These are phyloP conservation scores for Erodium chrysanthum DNA, from an alignment of 441 rosid genomes.

Conservation along the genomic window DNA sequence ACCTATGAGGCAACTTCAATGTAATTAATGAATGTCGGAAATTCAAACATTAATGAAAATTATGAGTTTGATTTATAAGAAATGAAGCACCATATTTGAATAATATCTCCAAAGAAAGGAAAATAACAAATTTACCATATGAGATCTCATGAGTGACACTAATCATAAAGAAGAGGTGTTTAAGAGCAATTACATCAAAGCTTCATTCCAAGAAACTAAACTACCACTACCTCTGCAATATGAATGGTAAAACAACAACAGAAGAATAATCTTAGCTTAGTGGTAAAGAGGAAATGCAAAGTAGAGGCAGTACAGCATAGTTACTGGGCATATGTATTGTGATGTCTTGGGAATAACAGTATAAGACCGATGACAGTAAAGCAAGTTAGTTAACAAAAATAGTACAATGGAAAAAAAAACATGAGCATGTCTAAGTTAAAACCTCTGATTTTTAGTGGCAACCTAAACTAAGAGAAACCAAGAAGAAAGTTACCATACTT, in stretches of 20 bases:
- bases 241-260: background rate
- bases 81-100: background rate
- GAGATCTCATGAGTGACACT: background rate
- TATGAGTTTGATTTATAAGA: background rate
- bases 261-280: conserved; percentile 5
- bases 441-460: background rate
- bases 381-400: background rate
- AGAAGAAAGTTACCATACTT: conserved; percentile 40
- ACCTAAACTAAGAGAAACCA: conserved; percentile 20
- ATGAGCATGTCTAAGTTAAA: background rate
- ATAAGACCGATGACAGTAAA: background rate
- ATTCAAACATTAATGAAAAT: background rate
- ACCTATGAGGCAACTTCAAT: conserved; percentile 35
- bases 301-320: background rate
- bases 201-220: background rate
- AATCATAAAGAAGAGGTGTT: background rate
- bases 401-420: background rate
- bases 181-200: background rate
- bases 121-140: background rate
- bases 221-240: background rate
- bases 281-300: background rate
- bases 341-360: background rate
- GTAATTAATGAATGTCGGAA: conserved; percentile 2
- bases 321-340: background rate
- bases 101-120: background rate